These are phyloP conservation scores for Quillaja saponaria DNA, from an alignment of 306 rosid species.

Conservation along the genomic window DNA sequence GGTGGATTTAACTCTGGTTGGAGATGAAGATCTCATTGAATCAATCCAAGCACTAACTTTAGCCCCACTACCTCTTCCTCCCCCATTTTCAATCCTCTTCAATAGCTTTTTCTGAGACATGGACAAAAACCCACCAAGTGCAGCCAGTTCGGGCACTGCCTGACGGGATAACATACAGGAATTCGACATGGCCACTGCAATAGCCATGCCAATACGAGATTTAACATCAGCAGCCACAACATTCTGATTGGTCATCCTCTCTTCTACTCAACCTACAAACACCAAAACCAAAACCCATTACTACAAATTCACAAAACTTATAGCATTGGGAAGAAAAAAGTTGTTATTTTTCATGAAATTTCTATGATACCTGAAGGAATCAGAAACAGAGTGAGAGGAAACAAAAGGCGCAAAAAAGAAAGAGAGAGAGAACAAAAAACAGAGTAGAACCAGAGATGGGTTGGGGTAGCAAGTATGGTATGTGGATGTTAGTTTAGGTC, in stretches of 20 bases:
- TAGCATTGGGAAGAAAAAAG: neutral
- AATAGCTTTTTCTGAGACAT: constrained; percentile 45
- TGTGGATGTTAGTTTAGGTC: constrained; percentile 37
- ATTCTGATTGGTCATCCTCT: constrained; percentile 71
- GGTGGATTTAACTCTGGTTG: constrained; percentile 50
- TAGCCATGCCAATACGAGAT: constrained; percentile 43
- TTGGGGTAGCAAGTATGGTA: constrained; percentile 16
- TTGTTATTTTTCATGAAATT: neutral
- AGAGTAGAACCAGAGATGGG: constrained; percentile 35
- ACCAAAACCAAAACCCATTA: constrained; percentile 7
- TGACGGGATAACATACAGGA: constrained; percentile 33
- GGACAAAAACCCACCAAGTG: constrained; percentile 42
- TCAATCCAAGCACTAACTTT: constrained; percentile 69
- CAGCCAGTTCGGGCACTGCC: constrained; percentile 35
- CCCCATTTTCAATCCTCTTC: constrained; percentile 49
- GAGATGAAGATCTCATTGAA: constrained; percentile 90
- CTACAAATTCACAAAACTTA: neutral
- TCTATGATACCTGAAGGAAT: neutral
- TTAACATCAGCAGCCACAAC: constrained; percentile 47
- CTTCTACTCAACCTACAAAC: constrained; percentile 6
- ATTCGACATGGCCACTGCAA: constrained; percentile 41
- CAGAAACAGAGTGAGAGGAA: neutral
- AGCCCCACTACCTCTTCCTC: constrained; percentile 35
- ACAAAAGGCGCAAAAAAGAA: neutral
- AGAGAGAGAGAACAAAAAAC: constrained; percentile 10